A percentile compares a stretch with the other conserved stretches of the same genome.
phyloP scores from a whole-genome alignment of 805 yeast genomes.

The Wickerhamomyces queroliae region DNA sequence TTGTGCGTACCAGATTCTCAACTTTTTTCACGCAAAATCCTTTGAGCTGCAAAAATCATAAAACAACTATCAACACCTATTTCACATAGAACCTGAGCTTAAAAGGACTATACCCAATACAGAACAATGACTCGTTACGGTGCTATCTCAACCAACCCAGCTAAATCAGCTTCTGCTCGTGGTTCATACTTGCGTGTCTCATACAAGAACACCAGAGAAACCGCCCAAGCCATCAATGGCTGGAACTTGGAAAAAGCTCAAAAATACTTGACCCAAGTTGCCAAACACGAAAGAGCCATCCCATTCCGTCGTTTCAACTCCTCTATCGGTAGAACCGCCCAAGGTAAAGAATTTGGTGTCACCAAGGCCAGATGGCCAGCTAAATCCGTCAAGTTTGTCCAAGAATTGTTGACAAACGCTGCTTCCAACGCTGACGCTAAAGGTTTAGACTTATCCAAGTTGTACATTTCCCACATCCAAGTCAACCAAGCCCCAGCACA shows the following conservation, averaged over 20 bases:
- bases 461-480: conserved; percentile 96
- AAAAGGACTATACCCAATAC: conserved; percentile 1
- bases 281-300: conserved; percentile 98
- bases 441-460: conserved; percentile 94
- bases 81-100: background rate
- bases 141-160: conserved; percentile 98
- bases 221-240: conserved; percentile 97
- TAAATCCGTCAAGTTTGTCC: conserved; percentile 93
- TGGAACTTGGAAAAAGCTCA: conserved; percentile 97
- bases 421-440: conserved; percentile 98
- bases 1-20: no score
- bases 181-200: conserved; percentile 99
- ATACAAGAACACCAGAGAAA: conserved; percentile 99
- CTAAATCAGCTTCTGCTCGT: conserved; percentile 98
- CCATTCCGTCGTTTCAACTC: conserved; percentile 98
- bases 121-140: conserved; percentile 95
- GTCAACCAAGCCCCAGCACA: conserved; percentile 99
- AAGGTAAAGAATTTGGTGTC: conserved; percentile 99
- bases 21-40: no score
- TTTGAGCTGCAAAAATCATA: background rate
- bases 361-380: conserved; percentile 99
- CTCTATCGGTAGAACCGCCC: conserved; percentile 98
- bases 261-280: conserved; percentile 90
- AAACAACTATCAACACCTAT: background rate
- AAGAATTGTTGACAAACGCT: conserved; percentile 94